Evolutionary conservation across 2,329 filamentous ascomycete species (phyloP), one percentile per base, ranked within the genome.

Genomic region (Sclerotiophoma versabilis): DNA sequence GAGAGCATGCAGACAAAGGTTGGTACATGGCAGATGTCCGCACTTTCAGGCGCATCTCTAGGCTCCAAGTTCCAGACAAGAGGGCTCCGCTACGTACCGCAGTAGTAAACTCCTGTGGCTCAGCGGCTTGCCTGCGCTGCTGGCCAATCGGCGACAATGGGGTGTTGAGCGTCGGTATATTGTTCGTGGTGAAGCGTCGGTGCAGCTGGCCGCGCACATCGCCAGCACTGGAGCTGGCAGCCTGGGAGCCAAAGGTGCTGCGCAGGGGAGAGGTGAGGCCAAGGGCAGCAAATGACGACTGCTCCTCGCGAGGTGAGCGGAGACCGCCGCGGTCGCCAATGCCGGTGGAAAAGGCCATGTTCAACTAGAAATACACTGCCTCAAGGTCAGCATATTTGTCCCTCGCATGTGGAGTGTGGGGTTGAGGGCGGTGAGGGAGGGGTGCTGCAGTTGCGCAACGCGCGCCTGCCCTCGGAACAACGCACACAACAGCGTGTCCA

Each of bases 111-210:
- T 84, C 82, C 55, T 80, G 57, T 41, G 79, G 79, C 71, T 86
- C 84, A 39, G 82, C 78, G 46, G 81, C 75, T 69, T 82, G 82
- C 54, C 78, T 74, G 47, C 81, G 74, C 66, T 83, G 79, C 72
- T 84, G 82, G 39, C 82, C 84, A 69, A 81, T 81, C 54, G 83
- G 79, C 45, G 80, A 81, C 71, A 93, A 78, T 58, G 85, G 84
- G 73, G 89, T 91, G 75, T 90, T 89, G 77, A 93, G 57, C 81
- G 83, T 92, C 84, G 77, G 91, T 83, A 78, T 91, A 87, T 79
- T 96, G 68, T 81, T 96, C 53, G 93, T 95, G 60, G 93, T 98
- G 79, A 98, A 98, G 72, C 93, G 89, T 71, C 93, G 88, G 77
- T 93, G 91, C 73, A 98, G 82, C 66, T 87, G 87, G 60, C 86